Conservation (phyloP, 2,329 filamentous ascomycete genomes). For the Pestalotiopsis sp. region DNA sequence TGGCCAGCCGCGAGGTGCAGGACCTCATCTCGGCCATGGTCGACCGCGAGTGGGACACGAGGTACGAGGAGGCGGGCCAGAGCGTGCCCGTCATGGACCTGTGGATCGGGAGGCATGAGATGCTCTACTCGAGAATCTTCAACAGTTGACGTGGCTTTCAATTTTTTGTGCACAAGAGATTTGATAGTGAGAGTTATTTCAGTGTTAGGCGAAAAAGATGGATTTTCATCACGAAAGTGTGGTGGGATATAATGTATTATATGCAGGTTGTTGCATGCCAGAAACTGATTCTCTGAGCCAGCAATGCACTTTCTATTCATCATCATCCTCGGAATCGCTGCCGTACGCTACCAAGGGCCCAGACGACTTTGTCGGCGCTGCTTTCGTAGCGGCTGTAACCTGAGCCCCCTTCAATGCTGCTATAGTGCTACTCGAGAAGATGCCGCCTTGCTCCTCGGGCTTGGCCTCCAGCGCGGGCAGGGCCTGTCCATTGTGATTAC, state of each 20-base stretch:
- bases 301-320: constrained; percentile 12
- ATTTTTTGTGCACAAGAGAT: too few relatives aligned
- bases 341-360: constrained; percentile 86
- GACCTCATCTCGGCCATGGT: constrained; percentile 58
- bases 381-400: constrained; percentile 54
- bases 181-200: neutral
- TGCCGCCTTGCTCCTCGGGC: constrained; percentile 54
- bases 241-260: neutral
- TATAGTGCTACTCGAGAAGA: constrained; percentile 81
- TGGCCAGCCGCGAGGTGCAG: constrained; percentile 63
- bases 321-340: constrained; percentile 77
- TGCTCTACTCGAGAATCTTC: constrained; percentile 83
- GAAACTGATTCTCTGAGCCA: neutral
- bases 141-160: constrained; percentile 60
- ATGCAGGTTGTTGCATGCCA: neutral
- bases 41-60: constrained; percentile 57
- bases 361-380: constrained; percentile 50
- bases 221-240: neutral
- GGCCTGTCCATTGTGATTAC: constrained; percentile 37
- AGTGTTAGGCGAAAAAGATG: too few relatives aligned
- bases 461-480: constrained; percentile 39
- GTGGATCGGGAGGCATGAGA: constrained; percentile 81
- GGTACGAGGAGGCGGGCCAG: constrained; percentile 69
- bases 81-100: constrained; percentile 76
- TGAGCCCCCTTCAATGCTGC: constrained; percentile 69